Base-by-base conservation (phyloP, 2,329 filamentous ascomycete species). In the Venturia nashicola region DNA sequence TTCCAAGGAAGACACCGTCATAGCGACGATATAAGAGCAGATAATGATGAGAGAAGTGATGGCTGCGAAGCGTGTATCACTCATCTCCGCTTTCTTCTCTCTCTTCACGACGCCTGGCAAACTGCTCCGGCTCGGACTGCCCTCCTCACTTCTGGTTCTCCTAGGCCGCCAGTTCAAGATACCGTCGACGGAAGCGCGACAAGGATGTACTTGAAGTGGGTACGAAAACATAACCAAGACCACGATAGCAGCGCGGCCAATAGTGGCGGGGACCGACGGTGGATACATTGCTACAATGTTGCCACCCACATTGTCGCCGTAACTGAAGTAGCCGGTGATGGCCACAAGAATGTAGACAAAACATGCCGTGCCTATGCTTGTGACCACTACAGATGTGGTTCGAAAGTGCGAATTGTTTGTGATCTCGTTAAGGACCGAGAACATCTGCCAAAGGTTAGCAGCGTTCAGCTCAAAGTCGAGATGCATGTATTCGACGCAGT, bases 391-490 rank as follows among this genome's bases (percentile, higher is more conserved):
- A 18, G 84, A 83, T 0, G 91, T 87, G 8, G 93, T 88, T 67
- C 88, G 88, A 70, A 80, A 82, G 23, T 90, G 90, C 3, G 89
- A 89, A 75, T 91, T 91, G 72, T 96, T 87, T 65, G 85, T 82
- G 68, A 99, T 91, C 76, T 99, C 94, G 71, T 99, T 99, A 55
- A 99, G 78, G 68, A 99, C 96, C 12, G 93, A 96, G 74, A 99
- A 99, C 94, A 99, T 99, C 90, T 94, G 69, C 0, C 46, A 68
- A 67, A 67, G 60, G 59, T 20, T 54, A 48, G 42, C 5, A 44
- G 7, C 7, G 61, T 8, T 40, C 20, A 20, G 61, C 7, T 60
- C 55, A 20, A 46, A 14, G 20, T 51, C 20, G 46, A 51, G 9
- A 42, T 14, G 11, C 5, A 42, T 16, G 12, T 42, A 42, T 42